phyloP scores from a whole-genome alignment of 441 rosid genomes.

The Euphorbia corollata region DNA sequence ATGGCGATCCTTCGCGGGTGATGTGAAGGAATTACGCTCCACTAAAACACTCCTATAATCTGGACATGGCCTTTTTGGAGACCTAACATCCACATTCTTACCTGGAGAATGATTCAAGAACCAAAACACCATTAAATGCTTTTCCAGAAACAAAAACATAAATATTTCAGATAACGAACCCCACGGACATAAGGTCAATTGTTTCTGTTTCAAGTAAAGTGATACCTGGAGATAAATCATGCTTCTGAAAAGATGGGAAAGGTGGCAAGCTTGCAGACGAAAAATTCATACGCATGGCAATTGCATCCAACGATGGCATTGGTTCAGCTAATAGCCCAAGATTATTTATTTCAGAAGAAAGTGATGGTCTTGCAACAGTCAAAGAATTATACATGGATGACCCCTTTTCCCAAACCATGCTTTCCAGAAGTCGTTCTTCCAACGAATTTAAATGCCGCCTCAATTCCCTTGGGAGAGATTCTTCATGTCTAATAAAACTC shows the following conservation, averaged over 20 bases:
- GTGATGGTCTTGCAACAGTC: slow-evolving; percentile 75
- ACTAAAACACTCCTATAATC: slow-evolving; percentile 85
- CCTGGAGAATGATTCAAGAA: slow-evolving; percentile 40
- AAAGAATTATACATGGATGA: slow-evolving; percentile 94
- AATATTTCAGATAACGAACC: background rate
- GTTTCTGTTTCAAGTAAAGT: background rate
- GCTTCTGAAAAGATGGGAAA: slow-evolving; percentile 50
- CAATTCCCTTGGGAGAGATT: slow-evolving; percentile 90
- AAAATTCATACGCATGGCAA: slow-evolving; percentile 63
- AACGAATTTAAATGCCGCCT: slow-evolving; percentile 91
- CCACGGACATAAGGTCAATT: background rate
- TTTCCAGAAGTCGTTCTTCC: slow-evolving; percentile 92
- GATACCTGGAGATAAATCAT: slow-evolving; percentile 53
- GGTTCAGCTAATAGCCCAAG: slow-evolving; percentile 89
- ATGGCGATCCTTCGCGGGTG: slow-evolving; percentile 90
- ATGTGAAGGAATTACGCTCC: slow-evolving; percentile 80
- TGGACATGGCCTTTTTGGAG: slow-evolving; percentile 65
- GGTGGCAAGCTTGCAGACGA: slow-evolving; percentile 46
- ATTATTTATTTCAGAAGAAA: slow-evolving; percentile 61
- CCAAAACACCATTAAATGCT: background rate
- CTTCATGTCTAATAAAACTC: slow-evolving; percentile 95
- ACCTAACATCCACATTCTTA: slow-evolving; percentile 72
- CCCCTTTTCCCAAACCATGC: slow-evolving; percentile 99
- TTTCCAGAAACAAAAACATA: background rate
- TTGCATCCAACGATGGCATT: slow-evolving; percentile 95